phyloP scores from a whole-genome alignment of 441 rosid species.

The Eutrema salsugineum region DNA sequence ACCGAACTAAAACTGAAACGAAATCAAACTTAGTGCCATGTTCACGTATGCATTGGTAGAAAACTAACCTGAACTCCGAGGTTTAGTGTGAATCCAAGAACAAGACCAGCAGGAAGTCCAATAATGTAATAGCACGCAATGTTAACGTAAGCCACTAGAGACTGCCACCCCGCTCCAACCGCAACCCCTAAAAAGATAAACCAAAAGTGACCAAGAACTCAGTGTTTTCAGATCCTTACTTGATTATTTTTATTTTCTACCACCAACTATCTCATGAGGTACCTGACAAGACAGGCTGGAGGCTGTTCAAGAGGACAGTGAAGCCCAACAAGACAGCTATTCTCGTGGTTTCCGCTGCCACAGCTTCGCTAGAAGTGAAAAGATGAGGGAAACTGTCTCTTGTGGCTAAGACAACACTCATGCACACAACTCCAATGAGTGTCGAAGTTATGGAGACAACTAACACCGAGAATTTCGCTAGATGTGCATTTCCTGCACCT shows the following conservation, averaged over 20 bases:
- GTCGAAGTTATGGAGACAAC: slow-evolving; percentile 78
- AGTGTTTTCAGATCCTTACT: neutral
- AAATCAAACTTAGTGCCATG: too few relatives aligned
- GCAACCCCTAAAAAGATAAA: slow-evolving; percentile 60
- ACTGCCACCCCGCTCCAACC: slow-evolving; percentile 91
- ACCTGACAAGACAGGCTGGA: slow-evolving; percentile 92
- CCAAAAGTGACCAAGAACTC: slow-evolving; percentile 1
- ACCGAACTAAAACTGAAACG: too few relatives aligned
- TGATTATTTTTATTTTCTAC: neutral
- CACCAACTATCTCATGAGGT: neutral
- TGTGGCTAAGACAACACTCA: slow-evolving; percentile 54
- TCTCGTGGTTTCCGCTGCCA: slow-evolving; percentile 74
- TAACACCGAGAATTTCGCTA: slow-evolving; percentile 61
- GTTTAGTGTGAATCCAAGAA: slow-evolving; percentile 70
- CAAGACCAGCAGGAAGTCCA: slow-evolving; percentile 79
- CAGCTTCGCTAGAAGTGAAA: slow-evolving; percentile 70
- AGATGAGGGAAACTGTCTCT: slow-evolving; percentile 71
- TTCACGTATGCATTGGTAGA: too few relatives aligned
- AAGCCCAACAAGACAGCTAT: slow-evolving; percentile 59
- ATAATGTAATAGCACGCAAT: slow-evolving; percentile 71
- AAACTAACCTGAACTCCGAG: slow-evolving; percentile 60
- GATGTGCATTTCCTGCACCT: slow-evolving; percentile 67
- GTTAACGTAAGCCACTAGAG: slow-evolving; percentile 75
- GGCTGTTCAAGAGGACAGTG: slow-evolving; percentile 79
- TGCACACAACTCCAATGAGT: slow-evolving; percentile 53